A percentile compares a stretch with the other conserved stretches of the same genome.
Evolutionary conservation across 495 filamentous ascomycete genomes (phyloP).

Genomic region (Aspergillus cavernicola): DNA sequence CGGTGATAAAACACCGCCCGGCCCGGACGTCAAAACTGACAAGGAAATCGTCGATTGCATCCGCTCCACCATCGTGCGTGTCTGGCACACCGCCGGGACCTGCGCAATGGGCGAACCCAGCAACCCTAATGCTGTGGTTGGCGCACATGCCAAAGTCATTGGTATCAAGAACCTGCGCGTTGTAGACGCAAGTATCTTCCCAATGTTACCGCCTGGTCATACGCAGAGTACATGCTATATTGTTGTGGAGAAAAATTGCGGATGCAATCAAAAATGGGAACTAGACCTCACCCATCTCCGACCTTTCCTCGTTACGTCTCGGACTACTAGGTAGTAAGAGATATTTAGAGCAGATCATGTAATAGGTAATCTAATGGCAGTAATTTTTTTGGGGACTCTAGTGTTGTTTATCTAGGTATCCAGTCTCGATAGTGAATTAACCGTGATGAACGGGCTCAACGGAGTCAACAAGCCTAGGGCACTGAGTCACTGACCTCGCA

Average conservation of each 20-base stretch:
- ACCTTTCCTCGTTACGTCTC: neutral
- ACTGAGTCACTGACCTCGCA: no score
- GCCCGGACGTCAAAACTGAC: conserved; percentile 43
- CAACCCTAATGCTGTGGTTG: conserved; percentile 53
- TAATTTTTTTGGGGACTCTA: no score
- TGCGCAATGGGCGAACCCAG: conserved; percentile 46
- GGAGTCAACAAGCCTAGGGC: no score
- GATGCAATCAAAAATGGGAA: conserved; percentile 2
- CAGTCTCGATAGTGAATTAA: no score
- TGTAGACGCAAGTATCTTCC: conserved; percentile 57
- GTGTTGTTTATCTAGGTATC: no score
- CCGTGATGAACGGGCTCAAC: no score
- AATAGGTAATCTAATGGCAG: no score
- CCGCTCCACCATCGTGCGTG: conserved; percentile 34
- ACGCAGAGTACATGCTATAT: conserved; percentile 49
- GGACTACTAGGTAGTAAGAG: no score
- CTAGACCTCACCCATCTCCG: neutral
- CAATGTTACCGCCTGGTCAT: conserved; percentile 54
- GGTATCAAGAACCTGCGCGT: conserved; percentile 53
- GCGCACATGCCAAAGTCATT: conserved; percentile 45
- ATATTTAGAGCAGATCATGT: no score
- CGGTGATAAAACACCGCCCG: no score
- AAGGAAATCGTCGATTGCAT: conserved; percentile 48
- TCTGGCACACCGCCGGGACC: conserved; percentile 51
- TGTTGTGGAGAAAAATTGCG: neutral